Evolutionary conservation across 345 rosid species (phyloP), one percentile per base, ranked within the genome.

Genomic region (Euclidium syriacum): DNA sequence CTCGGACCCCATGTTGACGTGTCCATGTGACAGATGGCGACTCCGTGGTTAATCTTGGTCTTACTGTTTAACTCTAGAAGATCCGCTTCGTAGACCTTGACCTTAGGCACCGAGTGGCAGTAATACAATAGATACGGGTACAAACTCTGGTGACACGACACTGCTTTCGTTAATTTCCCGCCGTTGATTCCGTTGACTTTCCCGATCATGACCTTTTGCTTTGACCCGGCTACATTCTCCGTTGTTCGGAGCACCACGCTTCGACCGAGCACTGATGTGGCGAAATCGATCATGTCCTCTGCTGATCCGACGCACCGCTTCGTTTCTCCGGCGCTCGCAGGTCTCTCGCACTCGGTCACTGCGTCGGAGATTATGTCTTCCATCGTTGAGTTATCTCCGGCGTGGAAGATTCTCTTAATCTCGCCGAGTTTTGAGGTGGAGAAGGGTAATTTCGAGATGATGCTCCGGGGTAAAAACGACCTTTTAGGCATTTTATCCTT

Each of bases 61-160:
- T 74, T 77, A 39, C 39, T 71, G 4, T 50, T 70, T 18, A 78
- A 63, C 58, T 82, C 90, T 15, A 88, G 43, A 5, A 88, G 51
- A 38, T 86, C 95, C 30, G 86, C 87, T 59, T 86, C 81, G 67
- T 86, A 89, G 4, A 84, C 91, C 43, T 86, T 80, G 25, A 89
- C 96, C 73, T 80, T 83, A 0, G 96, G 96, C 1, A 89, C 96
- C 10, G 96, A 84, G 68, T 89, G 96, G 36, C 96, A 89, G 70
- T 86, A 89, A 33, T 86, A 86, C 34, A 86, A 71, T 41, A 89
- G 51, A 16, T 86, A 84, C 44, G 96, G 96, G 68, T 75, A 86
- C 71, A 89, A 17, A 27, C 83, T 84, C 65, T 86, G 96, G 35
- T 89, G 96, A 62, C 96, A 88, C 8, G 96, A 88, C 0, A 88